phyloP scores from a whole-genome alignment of 140 eudicot genomes.

The Erigeron philadelphicus region DNA sequence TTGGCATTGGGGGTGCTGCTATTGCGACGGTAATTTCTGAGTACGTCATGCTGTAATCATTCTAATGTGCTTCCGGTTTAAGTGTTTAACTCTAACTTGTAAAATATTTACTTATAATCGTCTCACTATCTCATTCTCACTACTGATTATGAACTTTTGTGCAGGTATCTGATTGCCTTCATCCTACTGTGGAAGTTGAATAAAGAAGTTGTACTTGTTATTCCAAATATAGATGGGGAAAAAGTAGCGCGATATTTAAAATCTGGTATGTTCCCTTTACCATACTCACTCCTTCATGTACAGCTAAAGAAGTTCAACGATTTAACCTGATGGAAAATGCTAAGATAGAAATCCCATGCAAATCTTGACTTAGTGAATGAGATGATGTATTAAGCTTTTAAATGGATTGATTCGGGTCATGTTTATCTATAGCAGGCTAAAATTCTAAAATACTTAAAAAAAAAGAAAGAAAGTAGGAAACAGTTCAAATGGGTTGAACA shows the following conservation, averaged over 20 bases:
- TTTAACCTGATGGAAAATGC: slow-evolving; percentile 1
- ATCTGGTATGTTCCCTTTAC: slow-evolving; percentile 52
- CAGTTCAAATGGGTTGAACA: neutral
- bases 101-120: slow-evolving; percentile 7
- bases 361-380: no score
- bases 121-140: slow-evolving; percentile 23
- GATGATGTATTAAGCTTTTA: no score
- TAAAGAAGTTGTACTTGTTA: slow-evolving; percentile 54
- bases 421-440: neutral
- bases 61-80: slow-evolving; percentile 19
- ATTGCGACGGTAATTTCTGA: slow-evolving; percentile 96
- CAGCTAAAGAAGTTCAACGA: neutral
- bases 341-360: neutral
- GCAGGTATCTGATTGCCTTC: slow-evolving; percentile 78
- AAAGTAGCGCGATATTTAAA: slow-evolving; percentile 60
- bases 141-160: slow-evolving; percentile 21
- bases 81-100: neutral
- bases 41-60: slow-evolving; percentile 78
- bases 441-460: no score
- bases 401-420: neutral
- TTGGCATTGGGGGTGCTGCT: slow-evolving; percentile 90
- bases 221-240: slow-evolving; percentile 61
- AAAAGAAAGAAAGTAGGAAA: no score
- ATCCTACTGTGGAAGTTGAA: slow-evolving; percentile 87
- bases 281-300: neutral